Percentiles rank a stretch among this genome's conserved stretches.
Conservation (phyloP, 345 rosid genomes). For the Physaria fendleri region DNA sequence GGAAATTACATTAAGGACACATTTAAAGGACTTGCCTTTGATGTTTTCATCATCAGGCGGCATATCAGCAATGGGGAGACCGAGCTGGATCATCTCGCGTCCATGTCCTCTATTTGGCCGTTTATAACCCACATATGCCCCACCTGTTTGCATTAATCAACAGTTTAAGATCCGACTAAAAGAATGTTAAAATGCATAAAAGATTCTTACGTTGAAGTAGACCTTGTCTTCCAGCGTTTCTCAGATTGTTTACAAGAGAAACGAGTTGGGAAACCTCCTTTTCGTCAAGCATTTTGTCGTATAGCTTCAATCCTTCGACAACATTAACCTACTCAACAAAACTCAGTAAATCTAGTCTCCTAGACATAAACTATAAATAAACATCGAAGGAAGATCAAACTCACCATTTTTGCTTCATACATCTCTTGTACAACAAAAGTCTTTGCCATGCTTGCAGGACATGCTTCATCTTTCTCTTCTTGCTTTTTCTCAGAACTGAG, state of each 20-base stretch:
- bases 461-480: conserved; percentile 45
- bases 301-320: conserved; percentile 82
- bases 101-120: conserved; percentile 90
- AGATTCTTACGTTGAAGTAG: conserved; percentile 70
- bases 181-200: neutral
- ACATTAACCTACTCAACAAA: conserved; percentile 61
- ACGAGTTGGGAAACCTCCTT: conserved; percentile 58
- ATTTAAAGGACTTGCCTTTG: conserved; percentile 46
- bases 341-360: neutral
- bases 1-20: neutral
- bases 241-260: conserved; percentile 64
- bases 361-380: neutral
- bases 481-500: conserved; percentile 28
- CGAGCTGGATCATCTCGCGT: conserved; percentile 90
- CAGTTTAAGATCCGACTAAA: neutral
- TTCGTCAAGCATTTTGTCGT: conserved; percentile 50
- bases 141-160: conserved; percentile 52
- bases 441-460: conserved; percentile 38
- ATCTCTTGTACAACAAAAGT: conserved; percentile 58
- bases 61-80: conserved; percentile 67
- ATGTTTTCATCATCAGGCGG: conserved; percentile 65
- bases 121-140: conserved; percentile 55
- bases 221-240: conserved; percentile 71
- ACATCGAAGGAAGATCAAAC: conserved; percentile 7
- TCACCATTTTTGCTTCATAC: conserved; percentile 69